Base-by-base conservation (phyloP, 1,284 basidiomycete species). In the Moesziomyces sp. region DNA sequence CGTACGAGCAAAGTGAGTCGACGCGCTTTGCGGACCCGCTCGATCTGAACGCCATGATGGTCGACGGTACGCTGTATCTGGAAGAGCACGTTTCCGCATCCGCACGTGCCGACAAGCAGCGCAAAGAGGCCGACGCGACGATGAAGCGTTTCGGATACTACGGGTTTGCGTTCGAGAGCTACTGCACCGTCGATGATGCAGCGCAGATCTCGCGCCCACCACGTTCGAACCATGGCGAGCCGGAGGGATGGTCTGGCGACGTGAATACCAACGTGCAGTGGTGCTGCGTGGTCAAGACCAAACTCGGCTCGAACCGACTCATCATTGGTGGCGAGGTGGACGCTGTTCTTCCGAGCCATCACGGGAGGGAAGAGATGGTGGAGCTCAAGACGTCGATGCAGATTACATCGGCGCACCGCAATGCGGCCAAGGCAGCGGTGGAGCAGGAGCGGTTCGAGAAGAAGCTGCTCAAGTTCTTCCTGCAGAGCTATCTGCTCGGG, bases 231-330 rank as follows among this genome's bases (percentile, higher is more conserved):
- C 9, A 5, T 3, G 42, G 4, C 43, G 16, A 61, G 30, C 71
- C 75, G 0, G 51, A 50, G 8, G 77, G 79, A 0, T 95, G 93
- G 93, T 88, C 91, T 54, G 92, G 92, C 0, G 90, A 92, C 68
- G 93, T 97, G 10, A 90, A 98, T 82, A 97, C 93, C 5, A 97
- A 97, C 80, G 89, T 93, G 0, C 95, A 97, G 83, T 98, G 94
- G 94, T 97, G 95, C 82, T 91, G 90, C 69, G 90, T 99, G 26
- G 92, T 96, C 47, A 92, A 93, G 82, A 94, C 93, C 3, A 93
- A 93, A 64, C 88, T 97, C 5, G 93, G 91, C 0, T 87, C 90
- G 53, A 88, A 88, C 40, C 88, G 93, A n/a, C 86, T 97, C 49
- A 87, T 96, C 55, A 89, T 97, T 35, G 95, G 94, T 0, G 96